Evolutionary conservation across 2,329 filamentous ascomycete species (phyloP).

Genomic region (Fusarium anguioides): DNA sequence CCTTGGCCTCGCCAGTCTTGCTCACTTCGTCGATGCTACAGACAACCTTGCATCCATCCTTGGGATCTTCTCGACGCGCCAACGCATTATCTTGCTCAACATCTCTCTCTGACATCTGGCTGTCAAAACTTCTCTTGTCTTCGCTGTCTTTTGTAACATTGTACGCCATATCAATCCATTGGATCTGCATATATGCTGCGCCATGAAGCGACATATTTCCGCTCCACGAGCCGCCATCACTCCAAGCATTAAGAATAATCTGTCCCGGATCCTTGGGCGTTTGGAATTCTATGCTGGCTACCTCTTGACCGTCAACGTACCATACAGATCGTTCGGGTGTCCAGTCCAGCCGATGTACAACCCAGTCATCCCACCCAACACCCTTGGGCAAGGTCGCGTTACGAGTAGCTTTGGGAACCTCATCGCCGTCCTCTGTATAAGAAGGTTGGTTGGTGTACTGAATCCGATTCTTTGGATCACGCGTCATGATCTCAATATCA

Average conservation of each 20-base stretch:
- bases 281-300: conserved; percentile 65
- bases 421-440: conserved; percentile 57
- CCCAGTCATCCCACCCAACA: conserved; percentile 64
- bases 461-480: conserved; percentile 55
- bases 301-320: conserved; percentile 64
- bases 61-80: conserved; percentile 46
- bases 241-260: conserved; percentile 70
- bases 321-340: conserved; percentile 63
- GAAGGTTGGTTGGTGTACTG: conserved; percentile 72
- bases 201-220: conserved; percentile 65
- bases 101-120: background rate
- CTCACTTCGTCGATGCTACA: conserved; percentile 51
- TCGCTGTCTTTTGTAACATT: conserved; percentile 51
- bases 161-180: conserved; percentile 72
- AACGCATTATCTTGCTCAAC: conserved; percentile 48
- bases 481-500: conserved; percentile 65
- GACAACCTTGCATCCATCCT: conserved; percentile 42
- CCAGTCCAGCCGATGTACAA: conserved; percentile 71
- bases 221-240: conserved; percentile 69
- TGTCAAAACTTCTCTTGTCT: conserved; percentile 20
- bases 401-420: conserved; percentile 59
- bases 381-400: conserved; percentile 59
- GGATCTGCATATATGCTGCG: conserved; percentile 66
- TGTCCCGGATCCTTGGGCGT: conserved; percentile 63
- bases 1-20: conserved; percentile 38